phyloP scores from a whole-genome alignment of 108 stramenopile genomes.

The Nannochloropsis granulata region DNA sequence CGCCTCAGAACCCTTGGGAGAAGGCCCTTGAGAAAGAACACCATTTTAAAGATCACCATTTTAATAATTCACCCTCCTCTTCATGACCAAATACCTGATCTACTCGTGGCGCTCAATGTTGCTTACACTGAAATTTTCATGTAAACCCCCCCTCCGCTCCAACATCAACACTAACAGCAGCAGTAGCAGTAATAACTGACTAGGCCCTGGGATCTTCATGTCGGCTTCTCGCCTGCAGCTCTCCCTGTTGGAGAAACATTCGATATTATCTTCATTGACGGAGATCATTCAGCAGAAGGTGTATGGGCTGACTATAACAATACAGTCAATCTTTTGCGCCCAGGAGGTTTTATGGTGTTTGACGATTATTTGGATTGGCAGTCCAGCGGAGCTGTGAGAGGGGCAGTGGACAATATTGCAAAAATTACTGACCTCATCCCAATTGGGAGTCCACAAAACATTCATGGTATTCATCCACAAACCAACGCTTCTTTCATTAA shows the following conservation, averaged over 20 bases:
- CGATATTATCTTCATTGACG: neutral
- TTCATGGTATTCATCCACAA: neutral
- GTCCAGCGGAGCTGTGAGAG: neutral
- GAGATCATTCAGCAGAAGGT: neutral
- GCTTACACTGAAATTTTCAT: no score
- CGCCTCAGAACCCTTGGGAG: no score
- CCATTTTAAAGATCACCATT: no score
- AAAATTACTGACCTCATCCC: neutral
- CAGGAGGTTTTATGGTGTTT: neutral
- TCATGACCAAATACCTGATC: no score
- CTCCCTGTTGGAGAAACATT: neutral
- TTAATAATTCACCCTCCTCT: no score
- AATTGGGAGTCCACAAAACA: neutral
- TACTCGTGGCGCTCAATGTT: no score
- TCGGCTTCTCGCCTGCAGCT: neutral
- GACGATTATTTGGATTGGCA: neutral
- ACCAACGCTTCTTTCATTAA: neutral
- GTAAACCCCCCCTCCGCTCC: no score
- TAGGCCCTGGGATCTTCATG: neutral
- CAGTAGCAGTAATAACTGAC: no score
- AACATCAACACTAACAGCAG: no score
- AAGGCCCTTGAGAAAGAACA: no score
- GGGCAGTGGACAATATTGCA: neutral
- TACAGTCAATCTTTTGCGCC: neutral
- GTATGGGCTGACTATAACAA: neutral